These are phyloP conservation scores for Epichloe brachyelytri DNA, from an alignment of 2,329 filamentous ascomycete species.

Conservation along the genomic window DNA sequence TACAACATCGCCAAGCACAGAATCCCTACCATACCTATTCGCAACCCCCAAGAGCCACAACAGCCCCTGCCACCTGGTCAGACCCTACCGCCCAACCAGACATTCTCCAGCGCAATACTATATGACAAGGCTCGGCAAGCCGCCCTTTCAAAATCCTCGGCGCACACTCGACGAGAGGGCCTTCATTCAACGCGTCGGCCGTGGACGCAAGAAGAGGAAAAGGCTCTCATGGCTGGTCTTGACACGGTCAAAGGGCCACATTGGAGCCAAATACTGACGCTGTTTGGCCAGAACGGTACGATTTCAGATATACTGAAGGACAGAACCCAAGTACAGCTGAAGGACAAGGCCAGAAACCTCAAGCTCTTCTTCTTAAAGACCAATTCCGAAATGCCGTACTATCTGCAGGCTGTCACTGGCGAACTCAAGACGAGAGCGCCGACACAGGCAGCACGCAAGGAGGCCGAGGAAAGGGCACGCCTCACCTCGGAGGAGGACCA, in stretches of 20 bases:
- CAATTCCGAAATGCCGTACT: conserved; percentile 80
- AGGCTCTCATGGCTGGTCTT: conserved; percentile 76
- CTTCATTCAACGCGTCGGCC: conserved; percentile 56
- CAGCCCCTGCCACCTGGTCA: conserved; percentile 19
- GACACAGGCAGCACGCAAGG: conserved; percentile 55
- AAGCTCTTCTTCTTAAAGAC: conserved; percentile 90
- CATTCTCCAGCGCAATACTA: conserved; percentile 38
- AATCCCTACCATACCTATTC: conserved; percentile 23
- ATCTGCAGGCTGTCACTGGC: conserved; percentile 75
- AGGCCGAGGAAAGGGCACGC: conserved; percentile 50
- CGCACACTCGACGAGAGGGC: conserved; percentile 42
- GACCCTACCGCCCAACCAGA: conserved; percentile 42
- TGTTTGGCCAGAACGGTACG: conserved; percentile 70
- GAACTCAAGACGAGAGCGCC: conserved; percentile 79
- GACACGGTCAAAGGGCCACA: conserved; percentile 84
- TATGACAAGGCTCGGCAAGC: conserved; percentile 48
- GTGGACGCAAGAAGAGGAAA: conserved; percentile 83
- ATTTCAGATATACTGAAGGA: conserved; percentile 77
- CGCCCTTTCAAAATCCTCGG: conserved; percentile 41
- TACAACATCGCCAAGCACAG: conserved; percentile 25
- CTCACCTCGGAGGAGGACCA: conserved; percentile 47
- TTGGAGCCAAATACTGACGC: conserved; percentile 80
- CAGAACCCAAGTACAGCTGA: conserved; percentile 80
- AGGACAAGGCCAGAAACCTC: conserved; percentile 81
- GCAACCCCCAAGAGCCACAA: conserved; percentile 22